A percentile compares a stretch with the other conserved stretches of the same genome.
Conservation (phyloP, 768 basidiomycete species). For the Trametes maxima region DNA sequence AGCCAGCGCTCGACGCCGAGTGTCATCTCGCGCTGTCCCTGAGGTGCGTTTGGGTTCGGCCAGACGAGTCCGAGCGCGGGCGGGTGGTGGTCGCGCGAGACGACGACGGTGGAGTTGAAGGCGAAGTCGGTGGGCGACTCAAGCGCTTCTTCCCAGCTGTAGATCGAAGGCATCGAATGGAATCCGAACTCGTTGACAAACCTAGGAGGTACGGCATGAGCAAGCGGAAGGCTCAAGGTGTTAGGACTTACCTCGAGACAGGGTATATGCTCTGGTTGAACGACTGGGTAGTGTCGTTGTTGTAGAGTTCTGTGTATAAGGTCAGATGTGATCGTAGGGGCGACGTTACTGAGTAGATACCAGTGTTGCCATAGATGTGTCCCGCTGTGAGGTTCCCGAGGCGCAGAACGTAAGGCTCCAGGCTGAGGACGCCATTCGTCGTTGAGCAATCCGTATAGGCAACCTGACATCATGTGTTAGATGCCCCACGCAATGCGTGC, state of each 20-base stretch:
- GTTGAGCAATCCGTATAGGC: constrained; percentile 63
- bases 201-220: constrained; percentile 27
- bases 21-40: constrained; percentile 57
- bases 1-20: constrained; percentile 55
- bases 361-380: constrained; percentile 57
- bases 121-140: constrained; percentile 50
- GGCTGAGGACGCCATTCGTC: constrained; percentile 53
- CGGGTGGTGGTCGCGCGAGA: constrained; percentile 58
- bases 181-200: constrained; percentile 67
- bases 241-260: constrained; percentile 40
- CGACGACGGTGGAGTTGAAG: constrained; percentile 59
- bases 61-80: constrained; percentile 52
- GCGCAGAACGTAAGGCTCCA: constrained; percentile 54
- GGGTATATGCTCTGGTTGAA: constrained; percentile 59
- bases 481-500: no score
- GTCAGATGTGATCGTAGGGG: not conserved
- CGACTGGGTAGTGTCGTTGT: constrained; percentile 52
- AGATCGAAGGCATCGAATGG: constrained; percentile 66
- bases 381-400: constrained; percentile 52
- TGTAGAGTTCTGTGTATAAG: constrained; percentile 48
- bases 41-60: constrained; percentile 55
- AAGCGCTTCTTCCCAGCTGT: constrained; percentile 60
- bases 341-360: constrained; percentile 15
- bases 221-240: not conserved
- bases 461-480: constrained; percentile 36